These are phyloP conservation scores for Ceratobasidium theobromae DNA, from an alignment of 1,284 basidiomycete genomes.

Conservation along the genomic window DNA sequence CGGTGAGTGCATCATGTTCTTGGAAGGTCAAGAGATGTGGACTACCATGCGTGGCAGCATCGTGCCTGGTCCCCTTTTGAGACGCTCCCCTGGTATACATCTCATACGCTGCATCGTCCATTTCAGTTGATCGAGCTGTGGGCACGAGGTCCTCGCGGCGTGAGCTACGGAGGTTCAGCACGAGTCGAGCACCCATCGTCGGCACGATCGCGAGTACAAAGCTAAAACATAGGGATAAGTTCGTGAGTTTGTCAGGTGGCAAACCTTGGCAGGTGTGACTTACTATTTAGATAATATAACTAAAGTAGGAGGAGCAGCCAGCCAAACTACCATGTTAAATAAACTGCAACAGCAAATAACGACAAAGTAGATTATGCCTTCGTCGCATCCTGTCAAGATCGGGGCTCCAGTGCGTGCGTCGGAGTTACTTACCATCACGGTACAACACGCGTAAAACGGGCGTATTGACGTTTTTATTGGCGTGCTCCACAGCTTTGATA, in stretches of 20 bases:
- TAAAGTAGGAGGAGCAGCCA: conserved; percentile 7
- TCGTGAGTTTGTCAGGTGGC: background rate
- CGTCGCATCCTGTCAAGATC: background rate
- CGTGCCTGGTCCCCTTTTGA: background rate
- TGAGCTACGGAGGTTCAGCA: conserved; percentile 30
- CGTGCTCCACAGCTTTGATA: conserved; percentile 25
- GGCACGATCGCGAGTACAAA: conserved; percentile 31
- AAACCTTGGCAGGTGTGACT: background rate
- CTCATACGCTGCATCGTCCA: background rate
- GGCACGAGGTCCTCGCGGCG: conserved; percentile 24
- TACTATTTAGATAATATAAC: conserved; percentile 24
- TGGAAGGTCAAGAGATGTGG: background rate
- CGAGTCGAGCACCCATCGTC: conserved; percentile 31
- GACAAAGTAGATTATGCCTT: conserved; percentile 32
- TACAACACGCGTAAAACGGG: conserved; percentile 29
- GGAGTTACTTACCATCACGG: conserved; percentile 34
- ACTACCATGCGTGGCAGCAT: background rate
- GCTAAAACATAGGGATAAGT: conserved; percentile 1
- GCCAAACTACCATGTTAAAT: conserved; percentile 20
- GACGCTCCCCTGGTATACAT: background rate
- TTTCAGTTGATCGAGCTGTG: background rate
- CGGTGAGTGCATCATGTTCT: background rate
- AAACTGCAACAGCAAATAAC: conserved; percentile 23
- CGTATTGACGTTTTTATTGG: conserved; percentile 10
- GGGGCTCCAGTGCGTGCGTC: background rate